Evolutionary conservation across 2,329 filamentous ascomycete genomes (phyloP).

Genomic region (Exophiala phaeomuriformis): DNA sequence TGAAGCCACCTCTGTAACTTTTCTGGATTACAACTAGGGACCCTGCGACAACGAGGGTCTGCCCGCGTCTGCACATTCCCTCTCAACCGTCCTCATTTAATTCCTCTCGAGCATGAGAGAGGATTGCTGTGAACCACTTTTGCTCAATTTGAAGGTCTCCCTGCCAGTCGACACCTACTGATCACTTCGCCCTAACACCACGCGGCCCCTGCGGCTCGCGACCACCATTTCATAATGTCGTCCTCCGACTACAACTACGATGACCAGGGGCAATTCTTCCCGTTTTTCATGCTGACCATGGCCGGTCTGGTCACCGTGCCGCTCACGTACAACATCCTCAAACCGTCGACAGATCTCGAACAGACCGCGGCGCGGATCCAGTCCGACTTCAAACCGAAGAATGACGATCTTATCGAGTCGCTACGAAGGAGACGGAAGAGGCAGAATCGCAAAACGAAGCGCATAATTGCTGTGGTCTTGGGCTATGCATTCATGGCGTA

Average conservation of each 20-base stretch:
- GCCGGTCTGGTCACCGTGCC: slow-evolving; percentile 80
- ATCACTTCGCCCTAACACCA: too few species aligned
- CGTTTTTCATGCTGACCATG: slow-evolving; percentile 94
- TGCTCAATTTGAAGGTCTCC: too few species aligned
- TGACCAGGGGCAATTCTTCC: slow-evolving; percentile 96
- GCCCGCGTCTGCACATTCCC: too few species aligned
- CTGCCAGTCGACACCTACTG: too few species aligned
- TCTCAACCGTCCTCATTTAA: too few species aligned
- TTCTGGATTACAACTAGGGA: neutral
- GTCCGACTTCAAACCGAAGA: slow-evolving; percentile 69
- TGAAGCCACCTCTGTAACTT: neutral
- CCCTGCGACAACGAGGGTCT: neutral
- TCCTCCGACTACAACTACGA: slow-evolving; percentile 97
- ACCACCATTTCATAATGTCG: slow-evolving; percentile 49
- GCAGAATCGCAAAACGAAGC: slow-evolving; percentile 81
- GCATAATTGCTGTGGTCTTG: slow-evolving; percentile 63
- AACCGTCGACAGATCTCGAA: slow-evolving; percentile 60
- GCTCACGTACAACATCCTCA: slow-evolving; percentile 80
- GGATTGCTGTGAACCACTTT: too few species aligned
- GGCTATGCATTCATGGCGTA: slow-evolving; percentile 80
- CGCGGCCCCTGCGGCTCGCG: slow-evolving; percentile 15
- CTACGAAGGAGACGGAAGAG: slow-evolving; percentile 82
- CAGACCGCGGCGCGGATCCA: slow-evolving; percentile 75
- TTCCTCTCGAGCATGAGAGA: too few species aligned
- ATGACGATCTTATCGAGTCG: slow-evolving; percentile 74